Conservation (phyloP, 495 filamentous ascomycete species). For the Hypoxylon subgilvum region DNA sequence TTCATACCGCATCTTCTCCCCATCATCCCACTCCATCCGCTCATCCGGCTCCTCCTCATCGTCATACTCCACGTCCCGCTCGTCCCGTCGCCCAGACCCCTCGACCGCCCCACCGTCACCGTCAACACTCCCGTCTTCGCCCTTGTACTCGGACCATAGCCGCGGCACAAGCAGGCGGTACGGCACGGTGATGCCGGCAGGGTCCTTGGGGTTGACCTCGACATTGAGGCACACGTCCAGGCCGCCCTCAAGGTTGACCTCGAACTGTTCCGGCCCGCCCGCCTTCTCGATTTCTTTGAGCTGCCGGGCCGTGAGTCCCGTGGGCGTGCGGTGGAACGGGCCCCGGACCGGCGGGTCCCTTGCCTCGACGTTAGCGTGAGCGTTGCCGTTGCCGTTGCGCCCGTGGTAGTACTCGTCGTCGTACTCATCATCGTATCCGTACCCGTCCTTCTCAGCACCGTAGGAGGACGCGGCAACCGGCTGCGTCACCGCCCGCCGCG, state of each 20-base stretch:
- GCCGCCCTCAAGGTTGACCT: slow-evolving; percentile 74
- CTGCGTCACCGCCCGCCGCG: slow-evolving; percentile 35
- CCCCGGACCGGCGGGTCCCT: slow-evolving; percentile 36
- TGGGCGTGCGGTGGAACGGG: slow-evolving; percentile 76
- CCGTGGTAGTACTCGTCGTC: background rate
- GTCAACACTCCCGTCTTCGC: slow-evolving; percentile 25
- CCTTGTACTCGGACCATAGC: slow-evolving; percentile 62
- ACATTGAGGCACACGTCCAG: slow-evolving; percentile 85
- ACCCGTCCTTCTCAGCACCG: background rate
- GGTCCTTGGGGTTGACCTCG: slow-evolving; percentile 83
- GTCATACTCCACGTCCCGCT: too few species aligned
- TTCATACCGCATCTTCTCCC: background rate
- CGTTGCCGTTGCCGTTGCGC: slow-evolving; percentile 6
- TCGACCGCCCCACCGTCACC: too few species aligned
- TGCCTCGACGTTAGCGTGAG: background rate
- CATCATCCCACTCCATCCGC: slow-evolving; percentile 4
- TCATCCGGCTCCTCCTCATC: too few species aligned
- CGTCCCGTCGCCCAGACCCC: too few species aligned
- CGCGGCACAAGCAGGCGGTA: slow-evolving; percentile 87
- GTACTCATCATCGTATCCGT: too few species aligned
- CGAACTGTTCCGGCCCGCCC: slow-evolving; percentile 28
- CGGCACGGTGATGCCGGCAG: slow-evolving; percentile 83
- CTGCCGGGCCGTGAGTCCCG: slow-evolving; percentile 68
- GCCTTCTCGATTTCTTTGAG: slow-evolving; percentile 49
- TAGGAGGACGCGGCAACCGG: slow-evolving; percentile 7